Percentiles rank a stretch among this genome's conserved stretches.
Evolutionary conservation across 2,329 filamentous ascomycete genomes (phyloP).

Genomic region (Epichloe sibirici): DNA sequence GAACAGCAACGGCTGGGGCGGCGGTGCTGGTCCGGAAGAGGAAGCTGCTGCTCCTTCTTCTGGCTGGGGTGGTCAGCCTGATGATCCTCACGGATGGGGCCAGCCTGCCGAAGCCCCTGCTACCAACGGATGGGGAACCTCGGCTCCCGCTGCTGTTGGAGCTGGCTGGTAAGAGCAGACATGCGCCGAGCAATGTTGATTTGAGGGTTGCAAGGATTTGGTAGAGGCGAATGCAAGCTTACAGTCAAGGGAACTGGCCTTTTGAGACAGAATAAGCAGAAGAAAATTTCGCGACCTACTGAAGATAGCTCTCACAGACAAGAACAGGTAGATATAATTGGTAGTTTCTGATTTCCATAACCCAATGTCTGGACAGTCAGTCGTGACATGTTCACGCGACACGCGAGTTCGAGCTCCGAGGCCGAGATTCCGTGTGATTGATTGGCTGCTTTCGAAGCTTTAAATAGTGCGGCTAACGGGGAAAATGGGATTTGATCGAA

Average conservation of each 20-base stretch:
- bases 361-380: background rate
- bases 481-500: background rate
- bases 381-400: background rate
- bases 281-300: background rate
- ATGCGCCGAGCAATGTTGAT: background rate
- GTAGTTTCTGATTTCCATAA: background rate
- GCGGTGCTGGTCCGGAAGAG: background rate
- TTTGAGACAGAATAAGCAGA: background rate
- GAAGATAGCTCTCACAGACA: background rate
- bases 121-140: background rate
- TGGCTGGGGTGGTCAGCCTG: conserved; percentile 4
- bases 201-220: background rate
- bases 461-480: no score
- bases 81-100: background rate
- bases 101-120: background rate
- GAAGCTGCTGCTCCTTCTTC: conserved; percentile 5
- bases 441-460: no score
- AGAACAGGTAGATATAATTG: background rate
- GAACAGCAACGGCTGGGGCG: conserved; percentile 7
- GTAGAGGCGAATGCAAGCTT: background rate
- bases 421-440: no score
- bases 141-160: background rate
- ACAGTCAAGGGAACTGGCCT: background rate
- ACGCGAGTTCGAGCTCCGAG: background rate
- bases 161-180: background rate